phyloP scores from a whole-genome alignment of 2,329 filamentous ascomycete species.

The Cladophialophora psammophila region DNA sequence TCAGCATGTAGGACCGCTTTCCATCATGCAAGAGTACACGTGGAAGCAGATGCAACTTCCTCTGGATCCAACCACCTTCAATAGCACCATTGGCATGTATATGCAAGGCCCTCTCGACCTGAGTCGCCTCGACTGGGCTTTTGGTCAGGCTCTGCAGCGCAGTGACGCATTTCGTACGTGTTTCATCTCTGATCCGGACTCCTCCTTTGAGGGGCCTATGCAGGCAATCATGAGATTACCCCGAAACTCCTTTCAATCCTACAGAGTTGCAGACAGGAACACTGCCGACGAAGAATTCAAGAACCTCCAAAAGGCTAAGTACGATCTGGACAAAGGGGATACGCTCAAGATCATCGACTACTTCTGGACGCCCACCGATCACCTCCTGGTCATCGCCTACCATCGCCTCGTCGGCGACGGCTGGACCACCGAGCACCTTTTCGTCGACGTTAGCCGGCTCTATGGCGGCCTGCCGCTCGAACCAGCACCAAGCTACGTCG shows the following conservation, averaged over 20 bases:
- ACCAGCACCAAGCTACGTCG: conserved; percentile 22
- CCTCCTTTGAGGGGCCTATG: not conserved
- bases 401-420: conserved; percentile 22
- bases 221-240: not conserved
- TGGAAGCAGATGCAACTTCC: conserved; percentile 24
- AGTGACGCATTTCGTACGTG: conserved; percentile 23
- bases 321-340: conserved; percentile 24
- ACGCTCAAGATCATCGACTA: conserved; percentile 26
- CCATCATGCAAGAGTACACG: conserved; percentile 22
- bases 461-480: conserved; percentile 21
- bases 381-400: conserved; percentile 25
- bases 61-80: conserved; percentile 16
- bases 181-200: conserved; percentile 12
- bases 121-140: conserved; percentile 3
- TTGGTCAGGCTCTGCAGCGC: conserved; percentile 7
- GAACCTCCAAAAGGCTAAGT: conserved; percentile 16
- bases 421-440: conserved; percentile 27
- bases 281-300: conserved; percentile 15
- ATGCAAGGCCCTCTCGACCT: conserved; percentile 11
- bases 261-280: not conserved
- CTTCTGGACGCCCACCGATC: conserved; percentile 26
- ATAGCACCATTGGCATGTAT: conserved; percentile 14
- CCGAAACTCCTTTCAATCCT: not conserved
- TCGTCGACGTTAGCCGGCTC: conserved; percentile 22
- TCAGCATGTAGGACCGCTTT: conserved; percentile 16